Conservation (phyloP, 2,329 filamentous ascomycete genomes). For the Zymoseptoria ardabiliae region DNA sequence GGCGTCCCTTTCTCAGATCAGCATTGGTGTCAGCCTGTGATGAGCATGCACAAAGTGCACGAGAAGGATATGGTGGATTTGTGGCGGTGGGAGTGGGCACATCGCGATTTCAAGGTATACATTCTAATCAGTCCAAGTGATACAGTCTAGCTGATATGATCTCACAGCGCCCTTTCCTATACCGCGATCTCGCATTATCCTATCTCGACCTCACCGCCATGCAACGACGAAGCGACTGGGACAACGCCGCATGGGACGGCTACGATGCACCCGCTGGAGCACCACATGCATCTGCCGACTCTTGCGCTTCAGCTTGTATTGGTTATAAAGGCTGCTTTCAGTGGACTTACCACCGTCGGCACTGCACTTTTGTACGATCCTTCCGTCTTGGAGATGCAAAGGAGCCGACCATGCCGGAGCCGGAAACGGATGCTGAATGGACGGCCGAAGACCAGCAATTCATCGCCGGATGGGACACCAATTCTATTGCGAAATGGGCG, state of each 20-base stretch:
- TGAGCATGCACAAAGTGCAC: slow-evolving; percentile 33
- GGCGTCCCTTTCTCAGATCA: slow-evolving; percentile 40
- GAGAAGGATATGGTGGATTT: slow-evolving; percentile 42
- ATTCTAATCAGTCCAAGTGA: background rate
- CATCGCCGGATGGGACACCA: slow-evolving; percentile 33
- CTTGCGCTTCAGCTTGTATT: slow-evolving; percentile 42
- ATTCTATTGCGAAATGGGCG: slow-evolving; percentile 31
- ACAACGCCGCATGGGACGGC: slow-evolving; percentile 32
- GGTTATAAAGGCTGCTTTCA: slow-evolving; percentile 30
- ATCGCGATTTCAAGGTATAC: slow-evolving; percentile 17
- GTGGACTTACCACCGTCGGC: slow-evolving; percentile 25
- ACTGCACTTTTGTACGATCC: slow-evolving; percentile 24
- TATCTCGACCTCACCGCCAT: slow-evolving; percentile 23
- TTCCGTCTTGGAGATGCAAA: slow-evolving; percentile 33
- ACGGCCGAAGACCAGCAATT: slow-evolving; percentile 32
- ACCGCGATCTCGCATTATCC: slow-evolving; percentile 25
- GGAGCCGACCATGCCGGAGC: slow-evolving; percentile 22
- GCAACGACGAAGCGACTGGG: slow-evolving; percentile 26
- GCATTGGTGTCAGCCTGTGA: slow-evolving; percentile 47
- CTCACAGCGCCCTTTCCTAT: slow-evolving; percentile 16
- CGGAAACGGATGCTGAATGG: slow-evolving; percentile 18
- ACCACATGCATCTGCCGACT: slow-evolving; percentile 28
- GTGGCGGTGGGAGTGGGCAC: slow-evolving; percentile 41
- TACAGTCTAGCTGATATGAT: background rate
- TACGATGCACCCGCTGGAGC: slow-evolving; percentile 21